These are phyloP conservation scores for Backusella sp. DNA, from an alignment of 192 early-diverging fungal species.

Conservation along the genomic window DNA sequence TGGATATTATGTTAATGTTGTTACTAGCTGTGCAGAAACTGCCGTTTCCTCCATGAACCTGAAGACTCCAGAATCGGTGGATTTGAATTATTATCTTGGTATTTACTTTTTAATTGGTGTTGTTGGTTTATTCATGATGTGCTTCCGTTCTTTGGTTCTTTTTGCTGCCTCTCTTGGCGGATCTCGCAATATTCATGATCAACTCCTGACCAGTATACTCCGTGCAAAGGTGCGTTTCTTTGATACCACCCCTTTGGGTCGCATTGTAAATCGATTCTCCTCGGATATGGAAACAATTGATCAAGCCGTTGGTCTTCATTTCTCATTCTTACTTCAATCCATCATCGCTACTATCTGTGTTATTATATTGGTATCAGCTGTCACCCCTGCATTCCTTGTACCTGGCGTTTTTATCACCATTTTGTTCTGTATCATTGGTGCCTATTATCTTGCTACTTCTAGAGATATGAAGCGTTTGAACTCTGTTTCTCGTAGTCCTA, in stretches of 20 bases:
- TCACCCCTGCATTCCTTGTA: constrained; percentile 74
- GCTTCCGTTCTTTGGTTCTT: constrained; percentile 41
- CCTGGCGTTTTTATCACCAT: constrained; percentile 55
- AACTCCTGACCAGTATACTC: constrained; percentile 54
- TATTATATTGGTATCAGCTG: constrained; percentile 58
- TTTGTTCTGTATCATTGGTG: constrained; percentile 64
- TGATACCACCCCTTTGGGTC: constrained; percentile 86
- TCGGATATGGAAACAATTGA: constrained; percentile 87
- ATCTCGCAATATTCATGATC: constrained; percentile 56
- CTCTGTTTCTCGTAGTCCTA: constrained; percentile 70
- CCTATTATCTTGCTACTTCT: constrained; percentile 73
- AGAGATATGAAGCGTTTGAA: constrained; percentile 91
- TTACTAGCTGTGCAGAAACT: not conserved
- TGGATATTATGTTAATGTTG: not conserved
- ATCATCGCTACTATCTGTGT: constrained; percentile 55
- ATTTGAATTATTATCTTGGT: constrained; percentile 61
- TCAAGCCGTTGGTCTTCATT: constrained; percentile 49
- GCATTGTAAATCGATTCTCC: constrained; percentile 80
- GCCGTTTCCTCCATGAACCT: not conserved
- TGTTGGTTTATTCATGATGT: constrained; percentile 34
- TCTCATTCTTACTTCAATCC: constrained; percentile 51
- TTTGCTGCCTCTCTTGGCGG: constrained; percentile 53
- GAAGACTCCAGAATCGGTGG: constrained; percentile 17
- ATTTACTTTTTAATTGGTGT: constrained; percentile 62
- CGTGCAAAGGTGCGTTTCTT: constrained; percentile 84